phyloP scores from a whole-genome alignment of 441 rosid genomes.

The Biscutella laevigata region DNA sequence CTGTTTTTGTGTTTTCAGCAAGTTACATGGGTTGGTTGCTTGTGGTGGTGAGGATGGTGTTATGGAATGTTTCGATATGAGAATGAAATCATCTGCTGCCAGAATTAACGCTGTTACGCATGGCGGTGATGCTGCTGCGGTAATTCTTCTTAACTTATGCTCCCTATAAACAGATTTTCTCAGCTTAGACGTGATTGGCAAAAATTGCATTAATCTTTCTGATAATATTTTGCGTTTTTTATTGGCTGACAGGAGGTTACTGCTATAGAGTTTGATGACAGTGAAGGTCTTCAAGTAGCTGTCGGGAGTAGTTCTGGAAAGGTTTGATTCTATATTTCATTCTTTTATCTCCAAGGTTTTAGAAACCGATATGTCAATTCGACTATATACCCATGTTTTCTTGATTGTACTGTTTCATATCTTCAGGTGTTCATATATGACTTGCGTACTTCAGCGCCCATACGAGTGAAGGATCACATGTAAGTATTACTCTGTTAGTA shows the following conservation, averaged over 20 bases:
- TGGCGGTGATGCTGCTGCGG: constrained; percentile 62
- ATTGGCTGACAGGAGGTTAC: constrained; percentile 62
- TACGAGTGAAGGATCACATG: constrained; percentile 85
- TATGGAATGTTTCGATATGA: constrained; percentile 82
- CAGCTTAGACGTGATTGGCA: not conserved
- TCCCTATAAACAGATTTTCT: constrained; percentile 1
- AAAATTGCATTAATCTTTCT: not conserved
- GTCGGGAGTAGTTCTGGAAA: constrained; percentile 86
- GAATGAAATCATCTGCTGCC: constrained; percentile 67
- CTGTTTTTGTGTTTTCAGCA: constrained; percentile 35
- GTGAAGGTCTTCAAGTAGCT: constrained; percentile 68
- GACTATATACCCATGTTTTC: not conserved
- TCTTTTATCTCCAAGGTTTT: not conserved
- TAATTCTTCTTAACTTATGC: constrained; percentile 19
- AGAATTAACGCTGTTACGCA: constrained; percentile 73
- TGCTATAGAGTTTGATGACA: constrained; percentile 71
- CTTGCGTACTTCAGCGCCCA: constrained; percentile 71
- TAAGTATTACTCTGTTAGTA: constrained; percentile 28
- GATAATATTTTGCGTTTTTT: constrained; percentile 7
- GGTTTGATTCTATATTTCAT: constrained; percentile 35
- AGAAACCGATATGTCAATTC: not conserved
- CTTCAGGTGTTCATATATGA: constrained; percentile 80
- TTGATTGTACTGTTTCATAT: not conserved
- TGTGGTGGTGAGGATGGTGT: constrained; percentile 99
- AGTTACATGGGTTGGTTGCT: constrained; percentile 81